Evolutionary conservation across 2,329 filamentous ascomycete genomes (phyloP).

Genomic region (Emydomyces testavorans): DNA sequence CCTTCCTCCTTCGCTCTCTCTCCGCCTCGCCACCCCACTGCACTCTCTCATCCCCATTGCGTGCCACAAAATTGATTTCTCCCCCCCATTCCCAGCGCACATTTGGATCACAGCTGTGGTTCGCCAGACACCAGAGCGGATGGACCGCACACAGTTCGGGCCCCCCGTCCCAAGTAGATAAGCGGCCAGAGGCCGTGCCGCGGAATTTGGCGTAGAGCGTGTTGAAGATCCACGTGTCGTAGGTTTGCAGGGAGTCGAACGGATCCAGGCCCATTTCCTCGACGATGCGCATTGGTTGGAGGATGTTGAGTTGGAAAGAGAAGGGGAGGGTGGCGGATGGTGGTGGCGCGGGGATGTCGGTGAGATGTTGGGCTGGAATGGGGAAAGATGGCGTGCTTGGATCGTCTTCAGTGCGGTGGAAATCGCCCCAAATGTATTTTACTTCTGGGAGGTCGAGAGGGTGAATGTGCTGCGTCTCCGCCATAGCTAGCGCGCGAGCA

Average conservation of each 20-base stretch:
- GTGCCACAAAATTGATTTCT: slow-evolving; percentile 31
- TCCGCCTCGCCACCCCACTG: slow-evolving; percentile 28
- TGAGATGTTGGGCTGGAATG: slow-evolving; percentile 10
- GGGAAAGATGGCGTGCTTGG: slow-evolving; percentile 10
- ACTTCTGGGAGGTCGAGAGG: slow-evolving; percentile 50
- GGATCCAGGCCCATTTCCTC: slow-evolving; percentile 53
- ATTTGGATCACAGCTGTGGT: slow-evolving; percentile 92
- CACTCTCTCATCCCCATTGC: slow-evolving; percentile 27
- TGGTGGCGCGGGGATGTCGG: slow-evolving; percentile 15
- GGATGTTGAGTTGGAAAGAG: slow-evolving; percentile 49
- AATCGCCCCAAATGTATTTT: slow-evolving; percentile 57
- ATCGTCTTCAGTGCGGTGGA: slow-evolving; percentile 31
- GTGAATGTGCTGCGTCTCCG: slow-evolving; percentile 47
- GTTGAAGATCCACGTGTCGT: slow-evolving; percentile 58
- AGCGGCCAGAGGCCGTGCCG: slow-evolving; percentile 77
- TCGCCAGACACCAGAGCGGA: slow-evolving; percentile 90
- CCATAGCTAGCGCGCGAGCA: slow-evolving; percentile 48
- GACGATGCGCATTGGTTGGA: slow-evolving; percentile 49
- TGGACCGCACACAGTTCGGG: slow-evolving; percentile 91
- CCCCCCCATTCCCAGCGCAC: slow-evolving; percentile 83
- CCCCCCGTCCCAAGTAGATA: slow-evolving; percentile 62
- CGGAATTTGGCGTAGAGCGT: slow-evolving; percentile 88
- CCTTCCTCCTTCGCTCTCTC: slow-evolving; percentile 33
- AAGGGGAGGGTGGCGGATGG: slow-evolving; percentile 45
- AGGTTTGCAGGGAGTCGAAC: slow-evolving; percentile 36